Conservation (phyloP, 371 early-diverging fungal genomes). For the Lichtheimia ornata region DNA sequence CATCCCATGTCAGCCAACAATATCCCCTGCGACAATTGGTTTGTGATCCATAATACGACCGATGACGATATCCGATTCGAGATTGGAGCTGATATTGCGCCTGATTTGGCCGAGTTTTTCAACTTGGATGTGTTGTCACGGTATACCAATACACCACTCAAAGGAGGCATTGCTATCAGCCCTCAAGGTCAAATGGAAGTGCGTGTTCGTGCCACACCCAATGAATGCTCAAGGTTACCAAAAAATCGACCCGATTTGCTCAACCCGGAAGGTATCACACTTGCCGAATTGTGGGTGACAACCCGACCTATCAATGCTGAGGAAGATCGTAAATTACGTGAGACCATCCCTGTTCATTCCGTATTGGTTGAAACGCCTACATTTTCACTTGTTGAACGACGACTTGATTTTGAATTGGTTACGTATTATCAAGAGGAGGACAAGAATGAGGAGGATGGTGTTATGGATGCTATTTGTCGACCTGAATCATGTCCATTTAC, state of each 20-base stretch:
- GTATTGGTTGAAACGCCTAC: constrained; percentile 66
- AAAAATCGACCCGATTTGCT: constrained; percentile 54
- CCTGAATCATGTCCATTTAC: constrained; percentile 47
- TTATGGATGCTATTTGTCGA: constrained; percentile 26
- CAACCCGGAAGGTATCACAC: constrained; percentile 59
- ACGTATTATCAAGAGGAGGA: constrained; percentile 55
- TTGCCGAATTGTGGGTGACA: constrained; percentile 64
- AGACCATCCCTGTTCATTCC: constrained; percentile 72
- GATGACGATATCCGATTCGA: constrained; percentile 82
- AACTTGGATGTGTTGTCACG: constrained; percentile 77
- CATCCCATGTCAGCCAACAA: constrained; percentile 62
- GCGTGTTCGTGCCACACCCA: constrained; percentile 70
- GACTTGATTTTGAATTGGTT: constrained; percentile 61
- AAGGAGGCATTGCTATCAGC: constrained; percentile 69
- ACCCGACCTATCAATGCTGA: constrained; percentile 47
- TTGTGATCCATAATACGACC: constrained; percentile 73
- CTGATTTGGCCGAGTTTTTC: constrained; percentile 63
- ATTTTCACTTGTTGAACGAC: constrained; percentile 64
- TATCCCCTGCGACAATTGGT: constrained; percentile 82
- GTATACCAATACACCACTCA: constrained; percentile 82
- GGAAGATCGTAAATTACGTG: constrained; percentile 34
- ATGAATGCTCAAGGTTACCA: constrained; percentile 62
- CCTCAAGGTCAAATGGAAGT: constrained; percentile 77
- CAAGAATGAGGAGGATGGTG: constrained; percentile 19
- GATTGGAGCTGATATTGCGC: constrained; percentile 63